Evolutionary conservation across 208 protist species (phyloP).

Genomic region (Leishmania amazonensis): DNA sequence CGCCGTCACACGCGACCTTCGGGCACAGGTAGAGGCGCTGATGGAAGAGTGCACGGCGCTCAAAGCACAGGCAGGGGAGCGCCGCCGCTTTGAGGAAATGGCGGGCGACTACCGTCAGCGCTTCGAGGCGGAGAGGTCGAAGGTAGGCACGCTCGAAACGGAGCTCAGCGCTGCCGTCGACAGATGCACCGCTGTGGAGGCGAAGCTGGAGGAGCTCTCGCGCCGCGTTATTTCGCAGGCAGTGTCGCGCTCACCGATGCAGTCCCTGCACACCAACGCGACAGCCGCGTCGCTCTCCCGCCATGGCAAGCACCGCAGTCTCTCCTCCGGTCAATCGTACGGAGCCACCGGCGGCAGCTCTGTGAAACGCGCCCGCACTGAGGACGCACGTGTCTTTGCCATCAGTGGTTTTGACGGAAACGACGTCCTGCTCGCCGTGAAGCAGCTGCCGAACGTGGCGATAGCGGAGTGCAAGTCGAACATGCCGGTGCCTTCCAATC

Average conservation of each 20-base stretch:
- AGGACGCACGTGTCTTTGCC: conserved; percentile 80
- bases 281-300: conserved; percentile 20
- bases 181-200: conserved; percentile 69
- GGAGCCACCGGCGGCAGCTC: conserved; percentile 17
- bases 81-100: conserved; percentile 41
- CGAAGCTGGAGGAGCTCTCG: conserved; percentile 65
- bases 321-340: conserved; percentile 33
- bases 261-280: conserved; percentile 32
- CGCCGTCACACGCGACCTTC: conserved; percentile 42
- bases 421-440: conserved; percentile 54
- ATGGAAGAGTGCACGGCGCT: conserved; percentile 47
- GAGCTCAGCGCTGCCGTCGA: conserved; percentile 66
- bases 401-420: conserved; percentile 86
- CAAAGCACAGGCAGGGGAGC: conserved; percentile 28
- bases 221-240: conserved; percentile 52
- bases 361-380: conserved; percentile 66
- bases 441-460: conserved; percentile 73
- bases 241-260: conserved; percentile 28
- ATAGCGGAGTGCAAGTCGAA: conserved; percentile 87
- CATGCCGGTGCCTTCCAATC: conserved; percentile 76
- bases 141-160: conserved; percentile 51
- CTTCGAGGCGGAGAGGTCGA: conserved; percentile 51
- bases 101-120: conserved; percentile 45
- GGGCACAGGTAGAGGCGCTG: conserved; percentile 42
- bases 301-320: conserved; percentile 33